Base-by-base conservation (phyloP, 176 grass and related monocot species). In the Chrysopogon serrulatus region DNA sequence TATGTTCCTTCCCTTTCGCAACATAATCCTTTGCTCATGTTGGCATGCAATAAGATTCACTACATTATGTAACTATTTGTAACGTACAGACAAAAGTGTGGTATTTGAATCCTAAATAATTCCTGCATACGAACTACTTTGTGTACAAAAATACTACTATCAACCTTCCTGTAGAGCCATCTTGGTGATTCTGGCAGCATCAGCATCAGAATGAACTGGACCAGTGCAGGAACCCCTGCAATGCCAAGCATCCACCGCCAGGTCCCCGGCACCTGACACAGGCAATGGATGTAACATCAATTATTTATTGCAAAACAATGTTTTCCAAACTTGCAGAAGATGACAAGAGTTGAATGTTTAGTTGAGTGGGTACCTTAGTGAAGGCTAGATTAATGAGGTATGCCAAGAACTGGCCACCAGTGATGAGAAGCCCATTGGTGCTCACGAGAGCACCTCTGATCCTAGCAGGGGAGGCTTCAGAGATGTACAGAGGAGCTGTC, bases 191-290 rank as follows among this genome's bases (percentile, higher is more conserved):
- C 96, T 24, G 96, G 96, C 36, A 98, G 91, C 67, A 89, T 90
- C 43, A 91, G 61, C 96, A 98, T 98, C 44, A 95, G 84, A 43
- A 95, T 31, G 39, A 98, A 94, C 56, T 98, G 96, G 47, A 98
- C 19, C 37, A 98, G 72, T 68, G 96, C 93, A 66, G 96, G 96
- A 90, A 94, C 26, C 68, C 87, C 91, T 65, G 96, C 93, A 86
- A 98, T 89, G 24, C 96, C 96, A 60, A 98, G 91, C 96, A 98
- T 98, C 96, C 96, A 98, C 33, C 96, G 82, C 96, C 96, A 98
- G 15, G 96, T 98, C 77, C 96, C 96, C 2, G 83, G 87, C 32
- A 89, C 87, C 96, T 95, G 54, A 49, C 24, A 53, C 9, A 85
- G 28, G 59, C 57, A 32, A 17, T 10, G 1, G 27, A 64, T 26